These are phyloP conservation scores for Colletotrichum musae DNA, from an alignment of 2,329 filamentous ascomycete genomes.

Conservation along the genomic window DNA sequence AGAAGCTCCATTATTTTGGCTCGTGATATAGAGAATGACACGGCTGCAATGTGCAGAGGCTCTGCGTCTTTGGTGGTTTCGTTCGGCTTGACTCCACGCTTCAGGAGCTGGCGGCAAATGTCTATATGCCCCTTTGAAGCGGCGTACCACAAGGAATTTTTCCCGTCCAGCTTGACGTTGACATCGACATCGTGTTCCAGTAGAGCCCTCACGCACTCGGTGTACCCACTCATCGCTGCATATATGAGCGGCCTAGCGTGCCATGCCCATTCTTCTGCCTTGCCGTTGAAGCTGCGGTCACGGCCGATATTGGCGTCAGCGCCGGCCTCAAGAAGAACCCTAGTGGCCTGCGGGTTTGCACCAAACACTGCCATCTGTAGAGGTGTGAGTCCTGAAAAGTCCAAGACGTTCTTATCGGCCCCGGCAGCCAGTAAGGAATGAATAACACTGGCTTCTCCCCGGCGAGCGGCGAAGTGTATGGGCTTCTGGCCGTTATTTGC, in stretches of 20 bases:
- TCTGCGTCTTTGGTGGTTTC: neutral
- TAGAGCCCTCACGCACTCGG: conserved; percentile 1
- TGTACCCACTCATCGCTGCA: neutral
- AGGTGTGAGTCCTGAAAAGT: neutral
- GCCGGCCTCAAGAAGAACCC: neutral
- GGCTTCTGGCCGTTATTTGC: neutral
- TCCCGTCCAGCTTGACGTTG: neutral
- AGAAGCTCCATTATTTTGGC: conserved; percentile 17
- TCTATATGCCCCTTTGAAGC: conserved; percentile 3
- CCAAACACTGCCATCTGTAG: neutral
- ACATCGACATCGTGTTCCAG: conserved; percentile 13
- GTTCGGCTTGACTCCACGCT: conserved; percentile 13
- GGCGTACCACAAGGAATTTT: conserved; percentile 2
- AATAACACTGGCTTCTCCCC: neutral
- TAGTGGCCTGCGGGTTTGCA: neutral
- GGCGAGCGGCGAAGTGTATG: neutral
- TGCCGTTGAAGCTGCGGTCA: neutral
- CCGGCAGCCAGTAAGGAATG: neutral
- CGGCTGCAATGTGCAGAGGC: neutral
- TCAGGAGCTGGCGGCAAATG: conserved; percentile 13
- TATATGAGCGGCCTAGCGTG: conserved; percentile 1
- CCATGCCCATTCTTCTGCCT: neutral
- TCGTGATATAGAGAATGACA: neutral
- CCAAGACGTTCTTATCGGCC: neutral
- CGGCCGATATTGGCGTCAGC: neutral